These are phyloP conservation scores for Neonectria punicea DNA, from an alignment of 2,329 filamentous ascomycete species.

Conservation along the genomic window DNA sequence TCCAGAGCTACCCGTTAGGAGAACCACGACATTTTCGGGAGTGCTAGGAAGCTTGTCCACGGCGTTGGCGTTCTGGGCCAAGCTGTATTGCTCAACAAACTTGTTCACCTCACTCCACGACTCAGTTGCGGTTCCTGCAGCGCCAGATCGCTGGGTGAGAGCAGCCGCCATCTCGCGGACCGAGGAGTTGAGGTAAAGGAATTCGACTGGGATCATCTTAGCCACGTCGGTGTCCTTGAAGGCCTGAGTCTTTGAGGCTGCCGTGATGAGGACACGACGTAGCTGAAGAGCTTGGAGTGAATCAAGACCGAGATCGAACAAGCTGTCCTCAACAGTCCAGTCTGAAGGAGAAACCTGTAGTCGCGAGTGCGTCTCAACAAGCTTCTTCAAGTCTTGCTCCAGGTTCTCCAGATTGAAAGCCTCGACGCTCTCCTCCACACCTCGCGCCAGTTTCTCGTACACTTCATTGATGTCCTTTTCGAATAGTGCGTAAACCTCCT, in stretches of 20 bases:
- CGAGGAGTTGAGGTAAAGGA: constrained; percentile 33
- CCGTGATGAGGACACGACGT: constrained; percentile 20
- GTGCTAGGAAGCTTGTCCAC: constrained; percentile 14
- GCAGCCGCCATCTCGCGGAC: constrained; percentile 23
- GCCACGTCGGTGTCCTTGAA: constrained; percentile 24
- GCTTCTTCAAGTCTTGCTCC: constrained; percentile 17
- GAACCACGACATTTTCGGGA: constrained; percentile 21
- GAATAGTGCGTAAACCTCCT: constrained; percentile 34
- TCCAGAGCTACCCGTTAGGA: constrained; percentile 36
- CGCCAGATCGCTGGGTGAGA: constrained; percentile 11
- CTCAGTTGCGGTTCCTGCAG: neutral
- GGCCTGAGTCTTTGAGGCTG: constrained; percentile 26
- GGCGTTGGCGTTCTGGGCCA: neutral
- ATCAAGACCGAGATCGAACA: constrained; percentile 29
- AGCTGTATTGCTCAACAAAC: constrained; percentile 20
- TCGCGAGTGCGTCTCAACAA: constrained; percentile 22
- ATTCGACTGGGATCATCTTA: constrained; percentile 28
- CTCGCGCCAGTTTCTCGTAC: constrained; percentile 26
- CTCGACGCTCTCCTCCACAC: constrained; percentile 22
- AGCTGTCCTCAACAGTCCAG: constrained; percentile 21
- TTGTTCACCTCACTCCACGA: constrained; percentile 5
- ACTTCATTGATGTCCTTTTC: constrained; percentile 28
- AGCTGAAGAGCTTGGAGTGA: constrained; percentile 27
- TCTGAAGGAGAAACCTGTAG: constrained; percentile 10
- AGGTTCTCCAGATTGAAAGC: constrained; percentile 26